Conservation (phyloP, 805 yeast species). For the Saccharomycopsis synnaedendra region DNA sequence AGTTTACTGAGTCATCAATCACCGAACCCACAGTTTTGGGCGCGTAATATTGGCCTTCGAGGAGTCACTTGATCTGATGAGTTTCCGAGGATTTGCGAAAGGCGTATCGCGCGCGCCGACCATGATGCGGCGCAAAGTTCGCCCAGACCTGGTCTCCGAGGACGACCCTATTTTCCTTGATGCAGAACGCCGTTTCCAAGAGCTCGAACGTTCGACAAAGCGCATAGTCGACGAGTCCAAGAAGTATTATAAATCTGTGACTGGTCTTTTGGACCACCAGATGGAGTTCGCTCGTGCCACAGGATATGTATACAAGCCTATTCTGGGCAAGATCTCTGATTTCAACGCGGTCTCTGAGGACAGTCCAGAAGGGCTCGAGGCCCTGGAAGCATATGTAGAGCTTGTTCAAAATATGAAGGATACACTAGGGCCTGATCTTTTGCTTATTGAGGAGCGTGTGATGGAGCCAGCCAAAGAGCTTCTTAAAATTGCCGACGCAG, state of each 20-base stretch:
- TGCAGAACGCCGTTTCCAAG: constrained; percentile 94
- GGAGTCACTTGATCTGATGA: constrained; percentile 33
- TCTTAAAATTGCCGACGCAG: constrained; percentile 64
- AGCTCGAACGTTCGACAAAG: constrained; percentile 81
- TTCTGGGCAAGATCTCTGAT: constrained; percentile 86
- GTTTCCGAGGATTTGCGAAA: constrained; percentile 79
- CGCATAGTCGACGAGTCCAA: constrained; percentile 83
- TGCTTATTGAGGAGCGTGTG: constrained; percentile 80
- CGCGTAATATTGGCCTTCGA: too few relatives aligned
- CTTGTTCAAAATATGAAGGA: constrained; percentile 80
- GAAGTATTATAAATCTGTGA: constrained; percentile 82
- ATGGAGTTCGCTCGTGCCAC: constrained; percentile 91
- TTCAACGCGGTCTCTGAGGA: constrained; percentile 80
- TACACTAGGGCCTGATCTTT: constrained; percentile 84
- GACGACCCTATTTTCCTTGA: constrained; percentile 83
- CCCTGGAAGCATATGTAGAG: constrained; percentile 82
- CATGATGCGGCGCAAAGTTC: constrained; percentile 75
- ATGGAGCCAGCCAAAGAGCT: constrained; percentile 88
- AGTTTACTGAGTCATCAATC: background rate
- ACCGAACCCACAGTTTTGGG: background rate
- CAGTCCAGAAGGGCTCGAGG: constrained; percentile 92
- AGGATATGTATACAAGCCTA: constrained; percentile 93
- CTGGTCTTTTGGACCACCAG: constrained; percentile 75
- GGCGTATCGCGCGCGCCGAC: constrained; percentile 85
- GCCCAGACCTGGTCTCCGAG: constrained; percentile 58